These are phyloP conservation scores for Xylariaceae sp. DNA, from an alignment of 2,329 filamentous ascomycete genomes.

Conservation along the genomic window DNA sequence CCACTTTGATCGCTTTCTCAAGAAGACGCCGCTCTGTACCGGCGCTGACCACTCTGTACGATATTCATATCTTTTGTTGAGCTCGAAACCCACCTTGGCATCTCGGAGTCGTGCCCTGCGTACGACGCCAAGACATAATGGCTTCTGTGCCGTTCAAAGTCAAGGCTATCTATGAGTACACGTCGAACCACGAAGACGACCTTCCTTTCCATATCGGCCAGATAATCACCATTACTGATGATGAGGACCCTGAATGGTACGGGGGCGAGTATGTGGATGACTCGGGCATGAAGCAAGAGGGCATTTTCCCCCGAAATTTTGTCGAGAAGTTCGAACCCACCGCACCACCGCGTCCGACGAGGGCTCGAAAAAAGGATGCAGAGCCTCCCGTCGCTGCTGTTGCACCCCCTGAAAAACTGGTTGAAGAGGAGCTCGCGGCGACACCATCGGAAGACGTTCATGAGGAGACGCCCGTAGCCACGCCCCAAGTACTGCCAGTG, in stretches of 20 bases:
- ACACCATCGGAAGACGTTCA: constrained; percentile 21
- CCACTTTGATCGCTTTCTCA: neutral
- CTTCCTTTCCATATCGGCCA: constrained; percentile 85
- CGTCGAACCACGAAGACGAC: constrained; percentile 92
- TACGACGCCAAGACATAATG: constrained; percentile 59
- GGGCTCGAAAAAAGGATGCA: constrained; percentile 73
- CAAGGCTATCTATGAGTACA: constrained; percentile 94
- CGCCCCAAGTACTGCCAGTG: constrained; percentile 39
- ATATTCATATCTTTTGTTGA: constrained; percentile 3
- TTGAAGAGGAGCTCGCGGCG: constrained; percentile 32
- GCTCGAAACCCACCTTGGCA: constrained; percentile 28
- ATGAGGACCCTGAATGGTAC: constrained; percentile 95
- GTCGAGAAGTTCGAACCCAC: constrained; percentile 95
- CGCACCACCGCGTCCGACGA: constrained; percentile 83
- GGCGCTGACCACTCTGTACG: constrained; percentile 5
- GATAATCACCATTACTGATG: constrained; percentile 90
- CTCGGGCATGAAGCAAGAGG: constrained; percentile 75
- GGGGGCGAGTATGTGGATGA: constrained; percentile 84
- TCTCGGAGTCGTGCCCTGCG: constrained; percentile 7
- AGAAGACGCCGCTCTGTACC: neutral
- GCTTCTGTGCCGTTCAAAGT: constrained; percentile 82
- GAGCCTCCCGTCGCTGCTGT: constrained; percentile 45
- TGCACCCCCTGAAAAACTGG: constrained; percentile 37
- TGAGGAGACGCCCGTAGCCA: constrained; percentile 45
- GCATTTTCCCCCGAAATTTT: constrained; percentile 95